phyloP scores from a whole-genome alignment of 176 grass and related monocot genomes.

The Thinopyrum elongatum region DNA sequence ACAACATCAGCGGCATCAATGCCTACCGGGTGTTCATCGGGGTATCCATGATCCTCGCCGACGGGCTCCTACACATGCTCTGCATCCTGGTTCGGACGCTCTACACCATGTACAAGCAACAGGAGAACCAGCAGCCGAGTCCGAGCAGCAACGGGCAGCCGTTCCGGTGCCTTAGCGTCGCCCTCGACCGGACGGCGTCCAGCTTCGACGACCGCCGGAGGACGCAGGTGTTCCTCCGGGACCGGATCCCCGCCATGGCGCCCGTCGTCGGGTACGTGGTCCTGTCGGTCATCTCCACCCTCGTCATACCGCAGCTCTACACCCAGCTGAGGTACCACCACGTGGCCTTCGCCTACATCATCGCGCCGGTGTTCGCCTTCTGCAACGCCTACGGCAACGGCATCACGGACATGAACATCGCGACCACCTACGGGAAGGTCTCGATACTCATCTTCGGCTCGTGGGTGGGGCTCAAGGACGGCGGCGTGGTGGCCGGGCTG shows the following conservation, averaged over 20 bases:
- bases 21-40: constrained; percentile 60
- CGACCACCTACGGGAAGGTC: constrained; percentile 44
- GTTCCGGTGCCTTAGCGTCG: constrained; percentile 7
- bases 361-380: constrained; percentile 52
- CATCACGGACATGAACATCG: constrained; percentile 49
- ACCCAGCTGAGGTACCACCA: constrained; percentile 44
- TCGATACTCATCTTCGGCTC: constrained; percentile 40
- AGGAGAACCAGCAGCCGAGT: background rate
- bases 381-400: constrained; percentile 62
- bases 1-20: constrained; percentile 54
- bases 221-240: constrained; percentile 47
- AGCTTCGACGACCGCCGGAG: constrained; percentile 52
- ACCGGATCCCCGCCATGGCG: constrained; percentile 32
- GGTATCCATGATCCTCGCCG: constrained; percentile 60
- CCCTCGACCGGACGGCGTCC: background rate
- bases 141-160: background rate
- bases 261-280: constrained; percentile 22
- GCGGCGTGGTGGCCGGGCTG: constrained; percentile 57
- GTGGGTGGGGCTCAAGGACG: constrained; percentile 40
- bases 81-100: constrained; percentile 37
- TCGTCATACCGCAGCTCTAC: constrained; percentile 42
- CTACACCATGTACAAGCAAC: constrained; percentile 6
- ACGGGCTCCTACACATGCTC: constrained; percentile 56
- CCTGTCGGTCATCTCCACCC: constrained; percentile 29
- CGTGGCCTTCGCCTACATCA: constrained; percentile 44